Evolutionary conservation across 2,329 filamentous ascomycete species (phyloP).

Genomic region (Pseudocercospora fuligena): DNA sequence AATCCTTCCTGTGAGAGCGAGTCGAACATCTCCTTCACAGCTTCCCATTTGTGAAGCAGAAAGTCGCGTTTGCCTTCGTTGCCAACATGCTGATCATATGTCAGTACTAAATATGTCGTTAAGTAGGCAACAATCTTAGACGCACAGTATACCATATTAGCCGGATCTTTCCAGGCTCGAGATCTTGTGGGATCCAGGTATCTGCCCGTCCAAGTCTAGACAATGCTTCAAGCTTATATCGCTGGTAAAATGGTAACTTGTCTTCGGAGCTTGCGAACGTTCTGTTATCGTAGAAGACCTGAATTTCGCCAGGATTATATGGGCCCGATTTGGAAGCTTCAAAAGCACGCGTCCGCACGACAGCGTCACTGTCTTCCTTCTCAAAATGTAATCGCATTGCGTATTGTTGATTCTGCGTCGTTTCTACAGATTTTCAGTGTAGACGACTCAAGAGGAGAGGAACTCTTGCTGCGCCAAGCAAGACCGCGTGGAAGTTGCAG

Average conservation of each 20-base stretch:
- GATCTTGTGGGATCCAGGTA: slow-evolving; percentile 28
- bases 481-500: slow-evolving; percentile 7
- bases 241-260: slow-evolving; percentile 33
- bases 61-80: slow-evolving; percentile 39
- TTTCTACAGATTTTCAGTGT: no score
- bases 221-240: slow-evolving; percentile 35
- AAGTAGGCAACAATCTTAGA: background rate
- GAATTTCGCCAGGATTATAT: slow-evolving; percentile 39
- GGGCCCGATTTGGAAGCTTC: slow-evolving; percentile 32
- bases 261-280: slow-evolving; percentile 32
- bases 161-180: slow-evolving; percentile 37
- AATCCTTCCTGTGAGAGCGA: slow-evolving; percentile 38
- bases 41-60: slow-evolving; percentile 34
- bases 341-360: slow-evolving; percentile 21
- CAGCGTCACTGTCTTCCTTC: slow-evolving; percentile 6
- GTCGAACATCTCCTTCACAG: slow-evolving; percentile 42
- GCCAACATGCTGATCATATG: slow-evolving; percentile 36
- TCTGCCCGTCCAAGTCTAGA: slow-evolving; percentile 34
- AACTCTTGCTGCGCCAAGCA: background rate
- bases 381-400: slow-evolving; percentile 5
- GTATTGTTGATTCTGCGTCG: background rate
- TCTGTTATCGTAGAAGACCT: slow-evolving; percentile 42
- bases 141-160: slow-evolving; percentile 40
- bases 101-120: background rate
- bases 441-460: background rate